A percentile compares a stretch with the other conserved stretches of the same genome.
Conservation (phyloP, 2,329 filamentous ascomycete species). For the Pseudofabraea citricarpa region DNA sequence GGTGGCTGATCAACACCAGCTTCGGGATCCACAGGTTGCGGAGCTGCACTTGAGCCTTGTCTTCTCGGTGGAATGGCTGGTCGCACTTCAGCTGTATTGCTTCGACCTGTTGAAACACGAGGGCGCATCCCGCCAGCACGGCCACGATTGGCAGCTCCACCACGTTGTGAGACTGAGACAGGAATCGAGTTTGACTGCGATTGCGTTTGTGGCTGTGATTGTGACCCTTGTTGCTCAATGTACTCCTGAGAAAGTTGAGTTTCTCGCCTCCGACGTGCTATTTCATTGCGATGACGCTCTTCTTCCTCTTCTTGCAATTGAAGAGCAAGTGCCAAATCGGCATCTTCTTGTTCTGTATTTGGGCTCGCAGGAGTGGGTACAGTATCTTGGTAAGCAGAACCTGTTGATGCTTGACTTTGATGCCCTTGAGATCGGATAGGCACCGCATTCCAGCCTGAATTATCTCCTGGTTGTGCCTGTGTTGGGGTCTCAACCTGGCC, state of each 20-base stretch:
- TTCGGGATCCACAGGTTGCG: slow-evolving; percentile 23
- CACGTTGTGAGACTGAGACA: slow-evolving; percentile 20
- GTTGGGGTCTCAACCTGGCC: slow-evolving; percentile 33
- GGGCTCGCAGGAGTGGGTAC: slow-evolving; percentile 13
- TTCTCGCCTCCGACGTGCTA: slow-evolving; percentile 60
- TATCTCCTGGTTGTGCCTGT: slow-evolving; percentile 4
- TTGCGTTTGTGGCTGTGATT: too few relatives aligned
- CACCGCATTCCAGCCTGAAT: slow-evolving; percentile 17
- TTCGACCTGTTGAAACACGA: background rate
- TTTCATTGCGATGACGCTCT: slow-evolving; percentile 60
- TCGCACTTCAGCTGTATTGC: slow-evolving; percentile 25
- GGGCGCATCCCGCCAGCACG: background rate
- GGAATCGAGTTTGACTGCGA: slow-evolving; percentile 21
- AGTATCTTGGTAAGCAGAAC: slow-evolving; percentile 6
- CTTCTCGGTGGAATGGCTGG: slow-evolving; percentile 39
- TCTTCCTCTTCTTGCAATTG: slow-evolving; percentile 96
- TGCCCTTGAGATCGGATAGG: slow-evolving; percentile 2
- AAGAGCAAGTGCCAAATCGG: slow-evolving; percentile 78
- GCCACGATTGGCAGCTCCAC: slow-evolving; percentile 15
- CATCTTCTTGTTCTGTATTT: slow-evolving; percentile 67
- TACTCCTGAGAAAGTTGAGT: slow-evolving; percentile 64
- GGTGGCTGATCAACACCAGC: slow-evolving; percentile 50
- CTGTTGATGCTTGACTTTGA: slow-evolving; percentile 6
- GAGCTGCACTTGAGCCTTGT: slow-evolving; percentile 10
- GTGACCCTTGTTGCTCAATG: slow-evolving; percentile 59